These are phyloP conservation scores for Phaeodactylum tricornutum DNA, from an alignment of 108 stramenopile species.

Conservation along the genomic window DNA sequence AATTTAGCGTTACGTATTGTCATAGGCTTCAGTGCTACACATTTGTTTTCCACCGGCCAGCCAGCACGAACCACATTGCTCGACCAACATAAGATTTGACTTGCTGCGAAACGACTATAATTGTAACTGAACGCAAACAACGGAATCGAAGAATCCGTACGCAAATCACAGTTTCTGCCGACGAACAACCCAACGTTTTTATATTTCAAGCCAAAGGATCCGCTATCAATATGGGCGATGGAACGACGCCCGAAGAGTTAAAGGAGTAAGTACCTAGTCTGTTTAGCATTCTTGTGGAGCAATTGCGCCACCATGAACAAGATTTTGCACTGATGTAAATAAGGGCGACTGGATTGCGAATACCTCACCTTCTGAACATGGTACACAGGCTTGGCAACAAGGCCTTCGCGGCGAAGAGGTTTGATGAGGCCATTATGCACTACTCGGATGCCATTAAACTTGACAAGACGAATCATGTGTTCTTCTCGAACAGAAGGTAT, in stretches of 20 bases:
- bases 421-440: slow-evolving; percentile 69
- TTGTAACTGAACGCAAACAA: too few relatives aligned
- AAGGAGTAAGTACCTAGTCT: slow-evolving; percentile 1
- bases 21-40: too few relatives aligned
- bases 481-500: slow-evolving; percentile 86
- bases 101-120: too few relatives aligned
- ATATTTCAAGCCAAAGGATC: too few relatives aligned
- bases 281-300: neutral
- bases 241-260: slow-evolving; percentile 1
- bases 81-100: too few relatives aligned
- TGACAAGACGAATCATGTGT: slow-evolving; percentile 81
- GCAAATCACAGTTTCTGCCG: too few relatives aligned
- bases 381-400: slow-evolving; percentile 81
- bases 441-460: slow-evolving; percentile 85
- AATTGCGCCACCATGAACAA: neutral
- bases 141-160: too few relatives aligned
- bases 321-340: neutral
- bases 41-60: too few relatives aligned
- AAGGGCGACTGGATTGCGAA: neutral
- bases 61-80: too few relatives aligned
- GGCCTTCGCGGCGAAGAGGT: slow-evolving; percentile 72
- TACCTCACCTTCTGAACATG: neutral
- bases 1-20: too few relatives aligned
- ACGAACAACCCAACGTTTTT: too few relatives aligned
- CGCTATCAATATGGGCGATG: neutral